These are phyloP conservation scores for Fusarium goolgardi DNA, from an alignment of 2,329 filamentous ascomycete genomes.

Conservation along the genomic window DNA sequence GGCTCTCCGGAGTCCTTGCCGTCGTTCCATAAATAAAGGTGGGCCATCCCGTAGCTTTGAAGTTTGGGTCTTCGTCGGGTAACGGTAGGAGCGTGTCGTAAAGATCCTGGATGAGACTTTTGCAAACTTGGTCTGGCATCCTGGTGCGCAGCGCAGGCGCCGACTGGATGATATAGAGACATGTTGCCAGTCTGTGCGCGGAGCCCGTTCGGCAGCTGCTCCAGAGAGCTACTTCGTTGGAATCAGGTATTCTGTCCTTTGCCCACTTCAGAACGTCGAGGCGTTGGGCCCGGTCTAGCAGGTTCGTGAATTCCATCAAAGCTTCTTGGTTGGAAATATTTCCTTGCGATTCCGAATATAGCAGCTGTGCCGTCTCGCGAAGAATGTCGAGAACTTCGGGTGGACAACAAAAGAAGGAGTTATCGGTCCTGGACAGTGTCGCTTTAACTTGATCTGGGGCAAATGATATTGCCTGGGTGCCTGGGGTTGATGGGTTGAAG, in stretches of 20 bases:
- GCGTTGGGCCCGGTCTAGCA: conserved; percentile 53
- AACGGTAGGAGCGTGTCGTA: conserved; percentile 62
- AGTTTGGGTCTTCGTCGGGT: conserved; percentile 60
- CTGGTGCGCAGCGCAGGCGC: conserved; percentile 46
- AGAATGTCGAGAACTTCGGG: conserved; percentile 58
- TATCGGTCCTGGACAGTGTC: conserved; percentile 54
- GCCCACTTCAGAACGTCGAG: conserved; percentile 58
- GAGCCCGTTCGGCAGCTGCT: conserved; percentile 55
- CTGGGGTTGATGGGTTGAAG: conserved; percentile 52
- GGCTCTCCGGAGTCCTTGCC: conserved; percentile 54
- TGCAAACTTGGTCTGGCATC: conserved; percentile 34
- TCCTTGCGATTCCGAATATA: conserved; percentile 44
- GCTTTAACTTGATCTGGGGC: conserved; percentile 51
- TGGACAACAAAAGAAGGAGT: conserved; percentile 61
- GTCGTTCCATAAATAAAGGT: conserved; percentile 67
- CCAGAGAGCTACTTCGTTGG: conserved; percentile 50
- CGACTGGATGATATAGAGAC: conserved; percentile 59
- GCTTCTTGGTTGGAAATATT: conserved; percentile 42
- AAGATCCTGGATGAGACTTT: conserved; percentile 57
- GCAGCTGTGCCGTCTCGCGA: conserved; percentile 55
- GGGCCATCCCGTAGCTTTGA: conserved; percentile 68
- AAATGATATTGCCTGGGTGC: conserved; percentile 48
- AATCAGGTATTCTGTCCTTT: conserved; percentile 50
- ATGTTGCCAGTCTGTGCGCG: conserved; percentile 57
- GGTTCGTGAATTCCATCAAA: conserved; percentile 45